Evolutionary conservation across 495 filamentous ascomycete genomes (phyloP), one percentile per base, ranked within the genome.

Genomic region (Diplogelasinospora grovesii): DNA sequence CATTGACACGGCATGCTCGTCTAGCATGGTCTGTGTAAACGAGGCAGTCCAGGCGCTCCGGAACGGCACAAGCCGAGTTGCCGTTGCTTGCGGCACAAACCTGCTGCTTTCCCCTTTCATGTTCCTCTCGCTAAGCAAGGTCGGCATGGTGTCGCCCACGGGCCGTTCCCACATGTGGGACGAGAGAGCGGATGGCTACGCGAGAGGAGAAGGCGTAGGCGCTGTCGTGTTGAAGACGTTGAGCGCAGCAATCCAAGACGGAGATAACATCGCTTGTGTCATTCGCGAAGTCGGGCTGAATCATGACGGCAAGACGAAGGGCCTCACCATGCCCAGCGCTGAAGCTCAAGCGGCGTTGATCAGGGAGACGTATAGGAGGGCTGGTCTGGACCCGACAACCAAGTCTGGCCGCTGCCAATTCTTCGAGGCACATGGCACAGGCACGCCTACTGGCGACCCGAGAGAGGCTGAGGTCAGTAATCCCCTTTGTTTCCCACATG

Each of bases 161-260:
- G 61, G 63, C 14, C 52, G 39, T 1, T 83, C 69, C 30, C 63
- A 73, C 24, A 73, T 70, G 6, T 87, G 80, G 46, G 76, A 80
- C 48, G 60, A 65, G 1, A 37, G 49, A 0, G 82, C 79, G 3
- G 65, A 81, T 54, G 82, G 82, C 0, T 86, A 80, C 52, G 73
- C 58, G 0, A 56, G 80, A 3, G 82, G 66, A 1, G 82, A 87
- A 48, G 81, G 69, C 2, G 43, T 81, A 9, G 63, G 58, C 22
- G 63, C 60, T 1, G 27, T 83, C 0, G 54, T 73, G 3, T 29
- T 86, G 1, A 85, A 85, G 54, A 52, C 46, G 5, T 52, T 82
- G 2, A 36, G 34, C 2, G 63, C 74, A 20, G 82, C 73, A 4
- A 20, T 74, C 5, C 28, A 40, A 3, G 65, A 73, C 36, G 63